A percentile compares a stretch with the other conserved stretches of the same genome.
Conservation (phyloP, 2,329 filamentous ascomycete species). For the Pseudogymnoascus sp. region DNA sequence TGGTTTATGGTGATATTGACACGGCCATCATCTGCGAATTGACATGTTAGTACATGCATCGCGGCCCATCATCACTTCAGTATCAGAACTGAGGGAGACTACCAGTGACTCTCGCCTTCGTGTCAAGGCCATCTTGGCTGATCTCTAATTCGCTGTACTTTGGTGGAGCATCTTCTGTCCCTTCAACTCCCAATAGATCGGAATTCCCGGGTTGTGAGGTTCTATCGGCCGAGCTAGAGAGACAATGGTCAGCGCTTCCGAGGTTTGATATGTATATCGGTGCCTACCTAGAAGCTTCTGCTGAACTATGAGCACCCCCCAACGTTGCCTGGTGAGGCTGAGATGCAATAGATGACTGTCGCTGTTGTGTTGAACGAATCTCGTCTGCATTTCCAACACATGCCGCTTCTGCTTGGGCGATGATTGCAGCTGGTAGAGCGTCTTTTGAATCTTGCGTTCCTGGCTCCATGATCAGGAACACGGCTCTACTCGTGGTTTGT, state of each 20-base stretch:
- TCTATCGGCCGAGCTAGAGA: background rate
- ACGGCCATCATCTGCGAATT: slow-evolving; percentile 57
- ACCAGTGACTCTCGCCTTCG: slow-evolving; percentile 52
- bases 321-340: background rate
- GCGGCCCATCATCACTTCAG: slow-evolving; percentile 6
- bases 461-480: slow-evolving; percentile 1
- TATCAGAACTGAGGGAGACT: slow-evolving; percentile 6
- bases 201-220: background rate
- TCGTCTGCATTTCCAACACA: slow-evolving; percentile 24
- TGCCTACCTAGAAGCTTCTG: background rate
- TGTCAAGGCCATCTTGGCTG: slow-evolving; percentile 54
- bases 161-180: background rate
- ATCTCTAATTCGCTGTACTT: slow-evolving; percentile 38
- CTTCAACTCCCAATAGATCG: background rate
- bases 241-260: background rate
- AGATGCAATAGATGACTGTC: background rate
- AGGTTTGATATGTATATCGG: background rate
- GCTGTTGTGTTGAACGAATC: background rate
- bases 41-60: background rate
- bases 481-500: background rate
- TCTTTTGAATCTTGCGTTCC: background rate
- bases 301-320: background rate
- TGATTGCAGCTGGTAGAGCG: slow-evolving; percentile 20
- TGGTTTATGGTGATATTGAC: slow-evolving; percentile 75
- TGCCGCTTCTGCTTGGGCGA: slow-evolving; percentile 28